Percentiles rank a stretch among this genome's conserved stretches.
These are phyloP conservation scores for Xylariaceae sp. DNA, from an alignment of 2,329 filamentous ascomycete genomes.

Conservation along the genomic window DNA sequence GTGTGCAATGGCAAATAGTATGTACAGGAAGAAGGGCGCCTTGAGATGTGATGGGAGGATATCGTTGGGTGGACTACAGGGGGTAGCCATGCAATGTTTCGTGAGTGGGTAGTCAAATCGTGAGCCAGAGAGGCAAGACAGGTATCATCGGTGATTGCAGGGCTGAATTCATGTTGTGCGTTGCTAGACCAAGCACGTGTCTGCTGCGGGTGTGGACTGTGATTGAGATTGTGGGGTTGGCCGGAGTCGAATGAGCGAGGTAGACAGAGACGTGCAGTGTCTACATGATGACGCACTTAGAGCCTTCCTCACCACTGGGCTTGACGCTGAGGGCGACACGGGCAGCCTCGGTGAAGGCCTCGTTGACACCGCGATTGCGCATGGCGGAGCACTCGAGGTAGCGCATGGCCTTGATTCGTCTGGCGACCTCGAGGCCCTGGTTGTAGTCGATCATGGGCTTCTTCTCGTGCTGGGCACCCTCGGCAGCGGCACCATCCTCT, in stretches of 20 bases:
- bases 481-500: constrained; percentile 48
- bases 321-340: constrained; percentile 81
- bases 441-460: constrained; percentile 83
- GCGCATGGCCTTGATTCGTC: constrained; percentile 85
- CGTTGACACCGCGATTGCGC: constrained; percentile 96
- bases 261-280: neutral
- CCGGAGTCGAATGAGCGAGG: too few relatives aligned
- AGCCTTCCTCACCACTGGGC: constrained; percentile 58
- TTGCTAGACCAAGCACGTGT: too few relatives aligned
- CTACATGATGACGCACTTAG: constrained; percentile 62
- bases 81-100: too few relatives aligned
- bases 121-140: too few relatives aligned
- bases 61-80: too few relatives aligned
- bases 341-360: constrained; percentile 96
- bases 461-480: constrained; percentile 51
- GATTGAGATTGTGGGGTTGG: too few relatives aligned
- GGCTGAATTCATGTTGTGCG: too few relatives aligned
- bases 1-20: constrained; percentile 12
- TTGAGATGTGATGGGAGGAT: neutral
- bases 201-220: too few relatives aligned
- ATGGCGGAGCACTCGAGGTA: constrained; percentile 99
- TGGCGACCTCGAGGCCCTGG: constrained; percentile 84
- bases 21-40: constrained; percentile 16
- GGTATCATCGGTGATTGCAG: too few relatives aligned
- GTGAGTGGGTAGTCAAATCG: too few relatives aligned